phyloP scores from a whole-genome alignment of 192 early-diverging fungal species.

The Gaertneriomyces semiglobifer region DNA sequence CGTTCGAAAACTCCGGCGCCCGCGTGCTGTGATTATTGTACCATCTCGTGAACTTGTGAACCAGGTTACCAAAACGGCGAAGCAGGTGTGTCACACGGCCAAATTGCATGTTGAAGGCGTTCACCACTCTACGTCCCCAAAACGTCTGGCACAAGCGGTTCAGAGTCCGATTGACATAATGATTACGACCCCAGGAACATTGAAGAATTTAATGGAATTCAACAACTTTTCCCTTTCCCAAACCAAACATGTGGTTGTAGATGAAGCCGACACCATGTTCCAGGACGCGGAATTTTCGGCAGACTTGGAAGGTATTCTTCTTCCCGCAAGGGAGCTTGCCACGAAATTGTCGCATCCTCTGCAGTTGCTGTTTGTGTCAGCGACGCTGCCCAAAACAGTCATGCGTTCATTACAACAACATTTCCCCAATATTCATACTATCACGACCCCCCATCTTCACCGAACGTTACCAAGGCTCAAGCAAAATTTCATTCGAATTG shows the following conservation, averaged over 20 bases:
- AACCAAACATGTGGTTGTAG: slow-evolving; percentile 71
- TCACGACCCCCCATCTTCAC: slow-evolving; percentile 81
- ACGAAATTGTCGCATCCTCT: slow-evolving; percentile 12
- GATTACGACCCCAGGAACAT: slow-evolving; percentile 72
- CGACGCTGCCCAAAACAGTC: slow-evolving; percentile 46
- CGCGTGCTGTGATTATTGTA: slow-evolving; percentile 79
- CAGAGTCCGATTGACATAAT: slow-evolving; percentile 77
- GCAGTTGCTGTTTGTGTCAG: slow-evolving; percentile 35
- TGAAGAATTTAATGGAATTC: slow-evolving; percentile 54
- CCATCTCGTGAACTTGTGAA: slow-evolving; percentile 84
- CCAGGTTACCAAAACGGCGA: slow-evolving; percentile 74
- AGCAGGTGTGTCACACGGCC: slow-evolving; percentile 64
- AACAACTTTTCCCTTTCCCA: slow-evolving; percentile 58
- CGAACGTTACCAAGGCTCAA: slow-evolving; percentile 66
- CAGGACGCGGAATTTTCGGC: slow-evolving; percentile 67
- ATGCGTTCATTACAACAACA: slow-evolving; percentile 6
- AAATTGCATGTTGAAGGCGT: slow-evolving; percentile 66
- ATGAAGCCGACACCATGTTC: slow-evolving; percentile 94
- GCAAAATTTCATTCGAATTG: slow-evolving; percentile 78
- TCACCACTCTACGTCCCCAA: slow-evolving; percentile 5
- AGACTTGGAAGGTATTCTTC: slow-evolving; percentile 60
- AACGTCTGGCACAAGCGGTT: slow-evolving; percentile 14
- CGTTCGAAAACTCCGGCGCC: slow-evolving; percentile 67
- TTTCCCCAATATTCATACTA: slow-evolving; percentile 42
- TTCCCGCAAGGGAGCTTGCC: slow-evolving; percentile 39